Percentiles rank a stretch among this genome's conserved stretches.
These are phyloP conservation scores for Suhomyces faveliae DNA, from an alignment of 805 yeast genomes.

Conservation along the genomic window DNA sequence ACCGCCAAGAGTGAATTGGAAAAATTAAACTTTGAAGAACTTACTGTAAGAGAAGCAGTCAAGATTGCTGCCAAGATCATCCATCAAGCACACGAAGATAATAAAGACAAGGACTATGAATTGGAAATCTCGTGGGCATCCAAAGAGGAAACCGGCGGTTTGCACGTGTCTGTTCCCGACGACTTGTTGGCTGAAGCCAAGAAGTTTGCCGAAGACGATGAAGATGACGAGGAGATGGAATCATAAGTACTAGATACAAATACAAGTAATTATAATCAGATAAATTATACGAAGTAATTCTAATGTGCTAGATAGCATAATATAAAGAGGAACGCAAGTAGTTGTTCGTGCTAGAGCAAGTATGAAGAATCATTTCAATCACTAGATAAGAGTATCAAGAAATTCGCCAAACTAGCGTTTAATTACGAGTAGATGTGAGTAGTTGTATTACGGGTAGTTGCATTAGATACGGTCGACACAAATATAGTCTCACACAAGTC, in stretches of 20 bases:
- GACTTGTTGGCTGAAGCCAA: constrained; percentile 81
- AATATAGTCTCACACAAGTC: too few species aligned
- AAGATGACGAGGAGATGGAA: constrained; percentile 52
- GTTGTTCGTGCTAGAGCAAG: too few species aligned
- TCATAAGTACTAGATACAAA: neutral
- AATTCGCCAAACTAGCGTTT: too few species aligned
- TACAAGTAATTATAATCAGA: neutral
- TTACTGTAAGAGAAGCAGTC: constrained; percentile 79
- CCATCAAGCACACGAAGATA: constrained; percentile 93
- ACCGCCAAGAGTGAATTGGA: constrained; percentile 96
- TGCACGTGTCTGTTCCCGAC: constrained; percentile 77
- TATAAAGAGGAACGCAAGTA: too few species aligned
- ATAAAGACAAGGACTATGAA: constrained; percentile 96
- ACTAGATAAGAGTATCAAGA: too few species aligned
- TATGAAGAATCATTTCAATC: too few species aligned
- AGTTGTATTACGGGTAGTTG: too few species aligned
- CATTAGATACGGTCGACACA: too few species aligned
- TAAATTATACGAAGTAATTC: neutral
- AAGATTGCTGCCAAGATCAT: constrained; percentile 93
- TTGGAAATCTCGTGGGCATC: constrained; percentile 91
- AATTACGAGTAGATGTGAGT: too few species aligned
- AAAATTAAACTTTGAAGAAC: constrained; percentile 70
- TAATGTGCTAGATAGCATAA: too few species aligned
- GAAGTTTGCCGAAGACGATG: constrained; percentile 78
- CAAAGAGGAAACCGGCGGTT: constrained; percentile 68